Conservation (phyloP, 768 basidiomycete species). For the Lentinula guzmanii region DNA sequence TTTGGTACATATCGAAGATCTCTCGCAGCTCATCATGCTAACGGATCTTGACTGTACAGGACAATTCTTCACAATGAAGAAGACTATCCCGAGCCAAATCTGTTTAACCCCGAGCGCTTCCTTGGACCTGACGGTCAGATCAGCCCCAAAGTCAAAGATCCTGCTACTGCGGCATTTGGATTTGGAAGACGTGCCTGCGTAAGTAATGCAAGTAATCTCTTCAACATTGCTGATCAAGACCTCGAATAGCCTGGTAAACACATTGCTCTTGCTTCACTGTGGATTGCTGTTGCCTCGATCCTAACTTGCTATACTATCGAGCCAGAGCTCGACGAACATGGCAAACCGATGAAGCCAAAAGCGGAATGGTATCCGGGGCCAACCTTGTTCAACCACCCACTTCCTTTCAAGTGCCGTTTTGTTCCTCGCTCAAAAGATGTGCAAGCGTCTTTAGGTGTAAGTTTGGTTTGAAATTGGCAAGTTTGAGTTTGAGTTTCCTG, state of each 20-base stretch:
- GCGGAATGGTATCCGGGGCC: slow-evolving; percentile 4
- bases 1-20: neutral
- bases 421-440: slow-evolving; percentile 4
- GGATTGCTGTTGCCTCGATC: slow-evolving; percentile 10
- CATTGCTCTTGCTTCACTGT: slow-evolving; percentile 9
- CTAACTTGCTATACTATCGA: slow-evolving; percentile 10
- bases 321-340: slow-evolving; percentile 8
- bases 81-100: slow-evolving; percentile 2
- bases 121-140: neutral
- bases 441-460: neutral
- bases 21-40: neutral
- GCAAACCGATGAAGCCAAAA: neutral
- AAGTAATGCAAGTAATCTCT: neutral
- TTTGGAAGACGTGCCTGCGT: slow-evolving; percentile 3
- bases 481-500: too few relatives aligned
- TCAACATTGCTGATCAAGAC: neutral
- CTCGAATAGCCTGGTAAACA: slow-evolving; percentile 6
- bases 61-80: slow-evolving; percentile 2
- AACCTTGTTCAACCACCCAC: slow-evolving; percentile 4
- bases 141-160: neutral
- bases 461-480: neutral
- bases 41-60: neutral
- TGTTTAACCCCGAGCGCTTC: slow-evolving; percentile 6
- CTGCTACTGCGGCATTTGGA: neutral
- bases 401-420: slow-evolving; percentile 6